phyloP scores from a whole-genome alignment of 2,329 filamentous ascomycete genomes.

The Cladosporium velox region DNA sequence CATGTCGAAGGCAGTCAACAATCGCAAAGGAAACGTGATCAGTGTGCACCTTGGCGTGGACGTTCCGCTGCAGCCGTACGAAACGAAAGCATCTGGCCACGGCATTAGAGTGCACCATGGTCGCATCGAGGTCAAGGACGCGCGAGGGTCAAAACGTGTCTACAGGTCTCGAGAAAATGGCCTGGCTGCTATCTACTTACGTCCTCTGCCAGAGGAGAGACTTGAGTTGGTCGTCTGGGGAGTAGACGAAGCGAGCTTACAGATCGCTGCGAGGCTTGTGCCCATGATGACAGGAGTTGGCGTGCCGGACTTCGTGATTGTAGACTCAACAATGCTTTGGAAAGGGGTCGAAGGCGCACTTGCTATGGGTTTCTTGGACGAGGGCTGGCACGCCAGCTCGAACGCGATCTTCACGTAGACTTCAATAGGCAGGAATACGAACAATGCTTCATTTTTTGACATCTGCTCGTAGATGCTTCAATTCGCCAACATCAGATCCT shows the following conservation, averaged over 20 bases:
- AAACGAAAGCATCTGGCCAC: neutral
- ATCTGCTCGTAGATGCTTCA: neutral
- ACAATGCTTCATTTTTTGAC: neutral
- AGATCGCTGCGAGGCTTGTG: conserved; percentile 54
- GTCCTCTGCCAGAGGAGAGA: conserved; percentile 49
- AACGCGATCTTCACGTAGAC: conserved; percentile 8
- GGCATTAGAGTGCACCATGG: conserved; percentile 37
- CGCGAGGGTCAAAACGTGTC: neutral
- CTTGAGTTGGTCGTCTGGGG: conserved; percentile 62
- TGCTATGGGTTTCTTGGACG: conserved; percentile 59
- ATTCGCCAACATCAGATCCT: neutral
- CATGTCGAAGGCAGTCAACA: conserved; percentile 5
- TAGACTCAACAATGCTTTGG: conserved; percentile 50
- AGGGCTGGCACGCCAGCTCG: conserved; percentile 44
- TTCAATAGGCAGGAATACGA: neutral
- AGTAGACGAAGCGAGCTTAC: conserved; percentile 48
- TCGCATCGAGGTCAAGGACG: conserved; percentile 32
- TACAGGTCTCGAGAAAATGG: conserved; percentile 28
- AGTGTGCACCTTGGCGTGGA: conserved; percentile 38
- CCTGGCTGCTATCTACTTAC: conserved; percentile 55
- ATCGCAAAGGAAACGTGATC: conserved; percentile 49
- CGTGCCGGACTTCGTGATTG: conserved; percentile 59
- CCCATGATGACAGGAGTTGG: conserved; percentile 59
- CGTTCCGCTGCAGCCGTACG: conserved; percentile 24
- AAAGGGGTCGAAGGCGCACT: conserved; percentile 54